A percentile compares a stretch with the other conserved stretches of the same genome.
Evolutionary conservation across 768 basidiomycete genomes (phyloP).

Genomic region (Exsudoporus frostii): DNA sequence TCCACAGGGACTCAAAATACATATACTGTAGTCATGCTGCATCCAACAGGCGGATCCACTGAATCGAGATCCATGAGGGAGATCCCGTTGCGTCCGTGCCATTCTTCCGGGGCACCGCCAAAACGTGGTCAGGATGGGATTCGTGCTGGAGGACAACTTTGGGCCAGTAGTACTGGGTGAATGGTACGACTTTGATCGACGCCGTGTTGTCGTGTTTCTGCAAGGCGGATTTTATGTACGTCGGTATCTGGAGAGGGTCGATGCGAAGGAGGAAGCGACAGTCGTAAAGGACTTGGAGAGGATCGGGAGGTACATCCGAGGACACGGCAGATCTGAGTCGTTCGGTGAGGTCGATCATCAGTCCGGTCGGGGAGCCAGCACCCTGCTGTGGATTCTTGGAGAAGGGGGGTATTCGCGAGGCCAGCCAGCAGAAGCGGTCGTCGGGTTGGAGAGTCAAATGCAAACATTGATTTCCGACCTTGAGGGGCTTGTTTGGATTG

Average conservation of each 20-base stretch:
- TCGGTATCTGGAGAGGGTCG: constrained; percentile 42
- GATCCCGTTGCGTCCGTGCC: constrained; percentile 5
- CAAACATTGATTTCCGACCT: constrained; percentile 17
- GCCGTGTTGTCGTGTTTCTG: constrained; percentile 12
- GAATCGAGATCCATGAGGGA: constrained; percentile 42
- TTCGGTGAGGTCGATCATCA: constrained; percentile 45
- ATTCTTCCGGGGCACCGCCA: constrained; percentile 20
- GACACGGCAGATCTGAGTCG: constrained; percentile 14
- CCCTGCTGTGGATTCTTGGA: constrained; percentile 30
- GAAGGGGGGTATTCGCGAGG: constrained; percentile 52
- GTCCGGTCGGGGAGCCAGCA: constrained; percentile 21
- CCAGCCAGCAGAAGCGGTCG: constrained; percentile 55
- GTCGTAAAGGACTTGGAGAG: constrained; percentile 55
- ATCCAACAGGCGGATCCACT: constrained; percentile 42
- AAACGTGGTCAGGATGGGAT: constrained; percentile 17
- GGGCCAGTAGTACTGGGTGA: constrained; percentile 49
- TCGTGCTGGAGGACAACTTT: constrained; percentile 34
- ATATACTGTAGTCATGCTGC: constrained; percentile 12
- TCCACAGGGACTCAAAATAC: background rate
- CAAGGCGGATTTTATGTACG: constrained; percentile 31
- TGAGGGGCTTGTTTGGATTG: constrained; percentile 17
- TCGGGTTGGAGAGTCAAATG: constrained; percentile 7
- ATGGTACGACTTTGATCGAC: constrained; percentile 36
- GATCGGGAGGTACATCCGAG: constrained; percentile 4
- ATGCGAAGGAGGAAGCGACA: constrained; percentile 58